phyloP scores from a whole-genome alignment of 2,329 filamentous ascomycete species.

The Zymoseptoria ardabiliae region DNA sequence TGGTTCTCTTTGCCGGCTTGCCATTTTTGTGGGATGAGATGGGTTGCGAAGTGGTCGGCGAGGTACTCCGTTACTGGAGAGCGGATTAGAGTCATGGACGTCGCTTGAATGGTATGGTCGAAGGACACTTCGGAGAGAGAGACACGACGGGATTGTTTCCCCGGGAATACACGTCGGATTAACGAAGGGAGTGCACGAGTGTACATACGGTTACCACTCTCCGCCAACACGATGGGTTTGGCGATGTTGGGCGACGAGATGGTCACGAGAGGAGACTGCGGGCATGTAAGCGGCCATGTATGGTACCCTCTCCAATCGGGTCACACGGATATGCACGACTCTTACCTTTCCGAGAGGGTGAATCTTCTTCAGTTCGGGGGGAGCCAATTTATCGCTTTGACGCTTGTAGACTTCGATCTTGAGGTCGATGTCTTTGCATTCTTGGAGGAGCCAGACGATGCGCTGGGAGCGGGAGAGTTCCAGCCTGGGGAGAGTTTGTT shows the following conservation, averaged over 20 bases:
- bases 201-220: conserved; percentile 51
- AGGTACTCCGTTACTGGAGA: conserved; percentile 65
- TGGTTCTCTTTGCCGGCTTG: conserved; percentile 47
- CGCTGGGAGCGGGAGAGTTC: conserved; percentile 75
- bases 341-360: conserved; percentile 74
- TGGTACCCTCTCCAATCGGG: too few species aligned
- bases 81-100: neutral
- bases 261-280: conserved; percentile 61
- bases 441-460: conserved; percentile 79
- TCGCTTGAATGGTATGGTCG: neutral
- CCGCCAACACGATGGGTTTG: conserved; percentile 60
- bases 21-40: conserved; percentile 47
- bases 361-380: conserved; percentile 65
- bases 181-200: neutral
- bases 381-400: conserved; percentile 57
- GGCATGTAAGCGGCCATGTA: neutral
- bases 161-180: too few species aligned
- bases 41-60: conserved; percentile 55
- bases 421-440: conserved; percentile 65
- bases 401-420: conserved; percentile 75
- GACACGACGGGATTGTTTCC: too few species aligned
- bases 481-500: conserved; percentile 53
- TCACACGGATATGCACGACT: neutral
- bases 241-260: conserved; percentile 44
- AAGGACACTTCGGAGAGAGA: neutral